These are phyloP conservation scores for Neofusicoccum kwambonambiense DNA, from an alignment of 2,329 filamentous ascomycete genomes.

Conservation along the genomic window DNA sequence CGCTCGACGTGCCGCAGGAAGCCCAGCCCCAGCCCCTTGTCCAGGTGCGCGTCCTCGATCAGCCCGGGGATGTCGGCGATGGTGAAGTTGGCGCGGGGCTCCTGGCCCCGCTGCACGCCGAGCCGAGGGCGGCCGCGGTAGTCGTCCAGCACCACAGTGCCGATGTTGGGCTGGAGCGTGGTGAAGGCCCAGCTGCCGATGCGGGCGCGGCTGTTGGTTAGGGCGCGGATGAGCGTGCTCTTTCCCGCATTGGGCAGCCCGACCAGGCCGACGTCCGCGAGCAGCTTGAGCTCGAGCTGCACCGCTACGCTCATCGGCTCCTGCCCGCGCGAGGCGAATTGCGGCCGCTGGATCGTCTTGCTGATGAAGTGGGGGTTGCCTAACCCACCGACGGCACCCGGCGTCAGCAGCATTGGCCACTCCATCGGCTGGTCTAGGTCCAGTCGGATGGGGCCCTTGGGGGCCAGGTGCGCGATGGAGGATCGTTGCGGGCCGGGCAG, in stretches of 20 bases:
- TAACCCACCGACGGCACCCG: slow-evolving; percentile 83
- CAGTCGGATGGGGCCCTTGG: slow-evolving; percentile 64
- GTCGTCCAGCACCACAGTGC: slow-evolving; percentile 89
- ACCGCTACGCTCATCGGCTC: slow-evolving; percentile 73
- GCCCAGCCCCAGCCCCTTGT: slow-evolving; percentile 84
- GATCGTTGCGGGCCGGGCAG: slow-evolving; percentile 57
- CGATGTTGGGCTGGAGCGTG: slow-evolving; percentile 90
- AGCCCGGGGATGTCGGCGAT: slow-evolving; percentile 95
- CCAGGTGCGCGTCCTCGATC: slow-evolving; percentile 87
- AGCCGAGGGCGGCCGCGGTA: slow-evolving; percentile 70
- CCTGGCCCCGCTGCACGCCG: slow-evolving; percentile 42
- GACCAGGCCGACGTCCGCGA: slow-evolving; percentile 92
- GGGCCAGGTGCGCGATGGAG: slow-evolving; percentile 64
- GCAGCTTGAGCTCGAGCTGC: slow-evolving; percentile 87
- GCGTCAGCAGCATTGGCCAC: slow-evolving; percentile 78
- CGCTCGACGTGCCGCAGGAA: slow-evolving; percentile 95
- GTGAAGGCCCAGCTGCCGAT: slow-evolving; percentile 97
- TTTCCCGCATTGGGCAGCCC: slow-evolving; percentile 96
- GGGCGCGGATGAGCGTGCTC: slow-evolving; percentile 81
- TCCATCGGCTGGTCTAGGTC: slow-evolving; percentile 69
- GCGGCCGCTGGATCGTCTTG: slow-evolving; percentile 69
- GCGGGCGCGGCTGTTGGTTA: slow-evolving; percentile 85
- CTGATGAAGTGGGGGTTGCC: slow-evolving; percentile 93
- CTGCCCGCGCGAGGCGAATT: slow-evolving; percentile 87
- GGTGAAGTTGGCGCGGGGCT: slow-evolving; percentile 75